Base-by-base conservation (phyloP, 208 protist species). In the Leishmania braziliensis region DNA sequence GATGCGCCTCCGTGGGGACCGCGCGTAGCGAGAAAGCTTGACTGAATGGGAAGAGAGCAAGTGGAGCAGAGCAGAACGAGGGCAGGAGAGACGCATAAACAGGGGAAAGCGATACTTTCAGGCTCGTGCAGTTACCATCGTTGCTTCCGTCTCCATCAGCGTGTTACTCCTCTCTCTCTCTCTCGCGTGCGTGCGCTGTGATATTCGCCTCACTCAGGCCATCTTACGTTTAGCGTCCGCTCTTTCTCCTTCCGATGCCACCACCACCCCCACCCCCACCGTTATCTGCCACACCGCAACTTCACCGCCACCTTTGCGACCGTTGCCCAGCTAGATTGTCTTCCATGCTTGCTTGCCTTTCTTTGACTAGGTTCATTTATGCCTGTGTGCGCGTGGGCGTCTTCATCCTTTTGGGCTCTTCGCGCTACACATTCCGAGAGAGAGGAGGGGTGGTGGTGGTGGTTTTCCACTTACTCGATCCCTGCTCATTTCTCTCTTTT, bases 1-100 rank as follows among this genome's bases (percentile, higher is more conserved):
- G 43, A 83, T 98, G 77, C 95, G 98, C 78, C 99, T 99, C 77
- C 96, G 99, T 85, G 99, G 99, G 50, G 99, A 98, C 29, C 91
- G 90, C 51, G 23, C 80, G 33, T 96, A 87, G 71, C 43, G 43
- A 10, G 39, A 36, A 43, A 46, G 2, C 26, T 20, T 73, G 62
- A 68, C 16, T 5, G 43, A 46, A 51, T 36, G 46, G 39, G 68
- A 16, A 10, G 68, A 29, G 39, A 73, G 36, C 0, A 75, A 39
- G 48, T 6, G 48, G 48, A 36, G 36, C 5, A 46, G 18, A 48
- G 1, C 18, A 43, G 63, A 50, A 48, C 43, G 18, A 36, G 39
- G 65, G 2, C 23, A 0, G 23, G 36, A 23, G 69, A 20, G 12
- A 68, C 3, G 12, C 29, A 10, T 63, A 63, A 26, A 23, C 16